phyloP scores from a whole-genome alignment of 768 basidiomycete genomes.

The Pilatotrama ljubarskyi region DNA sequence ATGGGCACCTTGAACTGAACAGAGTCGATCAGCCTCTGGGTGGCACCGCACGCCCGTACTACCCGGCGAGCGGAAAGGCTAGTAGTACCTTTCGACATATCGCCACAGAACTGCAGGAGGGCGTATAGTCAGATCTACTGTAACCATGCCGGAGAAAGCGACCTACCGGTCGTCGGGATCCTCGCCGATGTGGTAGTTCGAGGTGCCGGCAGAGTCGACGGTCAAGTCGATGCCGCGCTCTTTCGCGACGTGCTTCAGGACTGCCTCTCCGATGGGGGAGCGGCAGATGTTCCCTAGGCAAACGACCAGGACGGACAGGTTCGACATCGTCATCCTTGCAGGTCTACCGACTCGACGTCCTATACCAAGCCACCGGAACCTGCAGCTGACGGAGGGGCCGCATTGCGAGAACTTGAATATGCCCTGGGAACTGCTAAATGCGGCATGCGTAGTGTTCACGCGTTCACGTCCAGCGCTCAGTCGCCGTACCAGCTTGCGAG shows the following conservation, averaged over 20 bases:
- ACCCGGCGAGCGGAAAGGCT: slow-evolving; percentile 5
- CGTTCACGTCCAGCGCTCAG: not conserved
- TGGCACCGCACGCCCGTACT: not conserved
- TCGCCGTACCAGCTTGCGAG: not conserved
- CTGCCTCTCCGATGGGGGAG: slow-evolving; percentile 91
- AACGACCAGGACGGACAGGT: slow-evolving; percentile 62
- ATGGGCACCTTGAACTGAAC: slow-evolving; percentile 75
- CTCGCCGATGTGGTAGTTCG: slow-evolving; percentile 81
- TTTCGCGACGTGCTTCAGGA: slow-evolving; percentile 66
- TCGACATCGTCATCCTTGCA: slow-evolving; percentile 1
- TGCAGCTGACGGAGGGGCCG: no score
- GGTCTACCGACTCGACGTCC: no score
- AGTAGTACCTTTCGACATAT: slow-evolving; percentile 65
- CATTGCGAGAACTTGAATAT: not conserved
- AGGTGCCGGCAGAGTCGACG: slow-evolving; percentile 86
- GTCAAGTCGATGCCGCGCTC: slow-evolving; percentile 64
- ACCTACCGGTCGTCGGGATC: slow-evolving; percentile 77
- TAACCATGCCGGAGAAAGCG: not conserved
- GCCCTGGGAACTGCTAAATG: not conserved
- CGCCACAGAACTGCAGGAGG: slow-evolving; percentile 55
- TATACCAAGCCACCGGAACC: no score
- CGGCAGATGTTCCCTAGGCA: slow-evolving; percentile 88
- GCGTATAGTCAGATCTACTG: not conserved
- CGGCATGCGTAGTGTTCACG: slow-evolving; percentile 8
- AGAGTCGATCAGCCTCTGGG: not conserved